Evolutionary conservation across 257 asterid species (phyloP).

Genomic region (Solanum virginianum): DNA sequence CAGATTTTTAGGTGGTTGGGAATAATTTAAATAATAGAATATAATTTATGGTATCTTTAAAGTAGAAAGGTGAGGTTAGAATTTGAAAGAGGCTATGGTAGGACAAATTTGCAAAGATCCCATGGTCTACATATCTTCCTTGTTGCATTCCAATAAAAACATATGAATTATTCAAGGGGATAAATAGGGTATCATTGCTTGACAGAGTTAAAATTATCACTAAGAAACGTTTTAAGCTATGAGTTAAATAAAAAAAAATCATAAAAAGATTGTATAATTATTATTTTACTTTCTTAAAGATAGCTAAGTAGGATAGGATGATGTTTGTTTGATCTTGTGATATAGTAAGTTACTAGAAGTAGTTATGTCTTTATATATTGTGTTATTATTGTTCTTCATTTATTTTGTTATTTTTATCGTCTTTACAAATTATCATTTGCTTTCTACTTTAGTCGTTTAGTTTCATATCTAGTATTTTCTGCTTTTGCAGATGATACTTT

Average conservation of each 20-base stretch:
- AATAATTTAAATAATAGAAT: neutral
- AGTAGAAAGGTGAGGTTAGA: neutral
- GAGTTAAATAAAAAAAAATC: accelerated
- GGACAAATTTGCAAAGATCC: neutral
- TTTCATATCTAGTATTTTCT: too few species aligned
- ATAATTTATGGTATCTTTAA: neutral
- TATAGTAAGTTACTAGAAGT: too few species aligned
- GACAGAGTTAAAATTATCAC: neutral
- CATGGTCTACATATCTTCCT: neutral
- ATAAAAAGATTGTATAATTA: too few species aligned
- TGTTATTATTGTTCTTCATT: too few species aligned
- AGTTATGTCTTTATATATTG: too few species aligned
- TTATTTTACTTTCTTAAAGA: too few species aligned
- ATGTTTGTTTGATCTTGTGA: too few species aligned
- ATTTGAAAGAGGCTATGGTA: neutral
- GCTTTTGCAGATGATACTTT: too few species aligned
- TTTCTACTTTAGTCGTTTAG: too few species aligned
- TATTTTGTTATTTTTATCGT: too few species aligned
- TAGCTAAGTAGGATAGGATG: too few species aligned
- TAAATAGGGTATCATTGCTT: neutral
- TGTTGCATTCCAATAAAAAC: neutral
- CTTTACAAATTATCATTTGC: too few species aligned
- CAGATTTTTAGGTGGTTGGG: neutral
- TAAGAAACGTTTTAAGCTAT: neutral
- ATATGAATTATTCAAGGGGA: neutral